Evolutionary conservation across 1,284 basidiomycete species (phyloP).

Genomic region (Phlebopus sp.): DNA sequence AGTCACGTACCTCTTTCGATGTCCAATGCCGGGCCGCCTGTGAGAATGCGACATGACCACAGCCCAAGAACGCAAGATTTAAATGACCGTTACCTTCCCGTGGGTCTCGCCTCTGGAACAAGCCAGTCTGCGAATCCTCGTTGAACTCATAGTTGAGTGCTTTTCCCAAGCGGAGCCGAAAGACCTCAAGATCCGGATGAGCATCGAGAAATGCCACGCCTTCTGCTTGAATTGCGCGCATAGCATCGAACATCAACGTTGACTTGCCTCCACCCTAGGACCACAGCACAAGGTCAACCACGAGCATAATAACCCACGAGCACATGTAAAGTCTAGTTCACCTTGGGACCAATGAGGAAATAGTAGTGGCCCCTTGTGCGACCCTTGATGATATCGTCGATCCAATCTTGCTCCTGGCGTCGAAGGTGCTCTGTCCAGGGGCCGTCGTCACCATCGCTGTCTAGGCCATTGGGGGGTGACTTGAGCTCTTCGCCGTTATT

Average conservation of each 20-base stretch:
- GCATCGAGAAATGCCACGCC: conserved; percentile 56
- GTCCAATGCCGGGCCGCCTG: conserved; percentile 76
- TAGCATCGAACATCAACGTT: conserved; percentile 79
- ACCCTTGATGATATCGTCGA: conserved; percentile 78
- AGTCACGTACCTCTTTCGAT: conserved; percentile 66
- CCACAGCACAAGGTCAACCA: neutral
- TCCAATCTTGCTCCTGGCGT: conserved; percentile 69
- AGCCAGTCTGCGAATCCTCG: conserved; percentile 74
- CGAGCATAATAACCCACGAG: conserved; percentile 3
- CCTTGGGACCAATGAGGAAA: conserved; percentile 75
- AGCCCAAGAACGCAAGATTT: conserved; percentile 9
- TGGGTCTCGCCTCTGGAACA: conserved; percentile 82
- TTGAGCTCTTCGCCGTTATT: conserved; percentile 37
- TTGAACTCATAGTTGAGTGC: conserved; percentile 76
- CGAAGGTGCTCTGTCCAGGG: conserved; percentile 61
- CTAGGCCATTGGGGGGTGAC: conserved; percentile 19
- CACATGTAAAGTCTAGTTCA: conserved; percentile 23
- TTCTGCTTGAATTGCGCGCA: conserved; percentile 72
- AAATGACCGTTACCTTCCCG: conserved; percentile 54
- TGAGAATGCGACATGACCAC: conserved; percentile 11
- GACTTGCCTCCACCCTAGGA: conserved; percentile 63
- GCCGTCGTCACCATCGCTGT: conserved; percentile 34
- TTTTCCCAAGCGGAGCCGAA: conserved; percentile 79
- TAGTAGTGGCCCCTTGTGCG: conserved; percentile 71
- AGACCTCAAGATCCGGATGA: conserved; percentile 70